Evolutionary conservation across 2,329 filamentous ascomycete genomes (phyloP), one percentile per base, ranked within the genome.

Genomic region (Mycosphaerella arachidis): DNA sequence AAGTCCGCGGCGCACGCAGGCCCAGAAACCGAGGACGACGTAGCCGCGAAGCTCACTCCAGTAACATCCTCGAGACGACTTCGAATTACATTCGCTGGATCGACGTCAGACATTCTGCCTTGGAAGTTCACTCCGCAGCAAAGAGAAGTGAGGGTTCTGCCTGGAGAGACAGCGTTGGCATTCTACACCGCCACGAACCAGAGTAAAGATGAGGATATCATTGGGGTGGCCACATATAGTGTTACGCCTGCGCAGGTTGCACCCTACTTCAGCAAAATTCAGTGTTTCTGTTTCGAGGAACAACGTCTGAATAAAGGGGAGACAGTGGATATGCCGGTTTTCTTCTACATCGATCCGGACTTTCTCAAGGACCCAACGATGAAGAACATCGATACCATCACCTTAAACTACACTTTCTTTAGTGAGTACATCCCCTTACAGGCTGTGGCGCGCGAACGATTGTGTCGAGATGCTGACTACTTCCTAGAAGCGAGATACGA

Each of bases 121-220:
- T 99, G 94, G 94, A 97, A 97, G 74, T 99, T 99, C 76, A 86
- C 86, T 1, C 94, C 94, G 1, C 94, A 99, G 77, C 94, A 99
- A 79, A 90, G 93, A 59, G 94, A 99, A 79, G 94, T 99, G 55
- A 86, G 91, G 58, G 93, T 99, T 1, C 82, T 97, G 1, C 95
- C 94, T 0, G 95, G 95, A 65, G 94, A 99, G 81, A 99, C 94
- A 2, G 94, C 94, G 4, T 81, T 99, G 66, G 94, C 95, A 3
- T 99, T 99, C 75, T 99, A 97, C 78, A 99, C 91, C 6, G 94
- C 94, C 12, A 97, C 92, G 58, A 99, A 99, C 79, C 88, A 86
- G 66, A 91, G 90, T 62, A 85, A 90, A 64, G 85, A 89, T 65
- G 73, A 75, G 62, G 95, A 99, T 78, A 97, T 99, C 69, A 97